Base-by-base conservation (phyloP, 73 alveolate genomes). In the Symbiodinium natans region DNA sequence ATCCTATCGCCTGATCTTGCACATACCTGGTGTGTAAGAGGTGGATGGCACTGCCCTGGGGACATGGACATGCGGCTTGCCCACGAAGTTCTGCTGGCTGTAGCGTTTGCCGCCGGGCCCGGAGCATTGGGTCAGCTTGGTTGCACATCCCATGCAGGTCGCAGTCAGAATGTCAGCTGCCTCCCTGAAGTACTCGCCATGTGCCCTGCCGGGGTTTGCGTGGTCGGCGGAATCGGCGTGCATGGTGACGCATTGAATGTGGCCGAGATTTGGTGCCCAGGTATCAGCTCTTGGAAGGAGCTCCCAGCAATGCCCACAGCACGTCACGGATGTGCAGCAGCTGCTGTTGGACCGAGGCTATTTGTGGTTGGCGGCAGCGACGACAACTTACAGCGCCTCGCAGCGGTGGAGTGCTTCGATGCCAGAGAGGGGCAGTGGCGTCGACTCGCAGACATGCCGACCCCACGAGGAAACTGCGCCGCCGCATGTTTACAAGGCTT, bases 261-360 rank as follows among this genome's bases (percentile, higher is more conserved):
- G 77, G 77, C 77, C 34, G 77, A 63, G 77, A 34, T 63, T 11
- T 63, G 77, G 77, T 63, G 77, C 77, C 77, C 77, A 63, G 29
- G 77, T 11, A 63, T 63, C 77, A 27, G 39, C 77, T 63, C 77
- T 10, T 63, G 77, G 77, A 2, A 21, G 36, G 36, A 31, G 7
- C 36, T 63, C 15, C 77, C 77, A 27, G 77, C 77, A 27, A 63
- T 63, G 77, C 77, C 77, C 77, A 63, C 77, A 21, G 77, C 77
- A 63, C 77, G 77, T 27, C 77, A 63, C 34, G 77, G 77, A 21
- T 63, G 77, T 6, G 77, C 77, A 27, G 77, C 77, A 21, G 77
- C 77, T 63, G 77, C 77, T 27, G 39, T 63, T 34, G 77, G 77
- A 27, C 77, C 36, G 31, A 63, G 40, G 36, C 77, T 63, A 7